Percentiles rank a stretch among this genome's conserved stretches.
Conservation (phyloP, 176 grass and related monocot species). For the Tuctoria greenei region DNA sequence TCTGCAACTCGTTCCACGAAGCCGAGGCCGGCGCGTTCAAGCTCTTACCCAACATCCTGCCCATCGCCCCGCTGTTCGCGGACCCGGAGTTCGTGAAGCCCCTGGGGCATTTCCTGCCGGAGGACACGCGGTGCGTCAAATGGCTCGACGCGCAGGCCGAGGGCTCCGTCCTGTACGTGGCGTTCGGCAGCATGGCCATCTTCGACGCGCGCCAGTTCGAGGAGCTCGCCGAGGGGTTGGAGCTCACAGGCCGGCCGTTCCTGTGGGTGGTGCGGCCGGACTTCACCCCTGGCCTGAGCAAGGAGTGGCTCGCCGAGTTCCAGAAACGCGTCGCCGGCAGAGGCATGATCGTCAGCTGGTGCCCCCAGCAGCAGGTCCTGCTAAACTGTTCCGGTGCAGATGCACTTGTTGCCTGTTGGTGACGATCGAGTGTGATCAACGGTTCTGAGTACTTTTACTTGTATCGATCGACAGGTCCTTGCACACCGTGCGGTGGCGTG, state of each 20-base stretch:
- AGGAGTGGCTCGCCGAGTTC: conserved; percentile 43
- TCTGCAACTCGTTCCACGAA: conserved; percentile 68
- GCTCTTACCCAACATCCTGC: conserved; percentile 2
- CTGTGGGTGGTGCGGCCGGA: conserved; percentile 65
- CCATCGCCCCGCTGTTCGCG: conserved; percentile 36
- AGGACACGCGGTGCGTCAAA: conserved; percentile 36
- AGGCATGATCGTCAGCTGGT: conserved; percentile 44
- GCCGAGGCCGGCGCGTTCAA: conserved; percentile 44
- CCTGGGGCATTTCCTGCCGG: conserved; percentile 37
- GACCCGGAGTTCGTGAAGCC: background rate
- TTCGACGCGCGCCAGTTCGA: conserved; percentile 41
- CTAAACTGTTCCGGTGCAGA: too few relatives aligned
- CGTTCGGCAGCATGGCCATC: conserved; percentile 58
- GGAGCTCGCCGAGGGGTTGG: conserved; percentile 61
- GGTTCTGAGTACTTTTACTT: background rate
- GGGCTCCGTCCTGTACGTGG: conserved; percentile 57
- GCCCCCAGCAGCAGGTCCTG: conserved; percentile 35
- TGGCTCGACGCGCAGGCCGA: conserved; percentile 58
- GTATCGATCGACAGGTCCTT: background rate
- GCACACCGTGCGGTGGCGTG: background rate
- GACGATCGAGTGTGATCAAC: too few relatives aligned
- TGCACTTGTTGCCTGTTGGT: background rate
- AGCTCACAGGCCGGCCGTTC: conserved; percentile 41
- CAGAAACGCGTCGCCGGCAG: background rate
- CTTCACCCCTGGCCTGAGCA: background rate